Base-by-base conservation (phyloP, 2,329 filamentous ascomycete genomes). In the Ascochyta rabiei region DNA sequence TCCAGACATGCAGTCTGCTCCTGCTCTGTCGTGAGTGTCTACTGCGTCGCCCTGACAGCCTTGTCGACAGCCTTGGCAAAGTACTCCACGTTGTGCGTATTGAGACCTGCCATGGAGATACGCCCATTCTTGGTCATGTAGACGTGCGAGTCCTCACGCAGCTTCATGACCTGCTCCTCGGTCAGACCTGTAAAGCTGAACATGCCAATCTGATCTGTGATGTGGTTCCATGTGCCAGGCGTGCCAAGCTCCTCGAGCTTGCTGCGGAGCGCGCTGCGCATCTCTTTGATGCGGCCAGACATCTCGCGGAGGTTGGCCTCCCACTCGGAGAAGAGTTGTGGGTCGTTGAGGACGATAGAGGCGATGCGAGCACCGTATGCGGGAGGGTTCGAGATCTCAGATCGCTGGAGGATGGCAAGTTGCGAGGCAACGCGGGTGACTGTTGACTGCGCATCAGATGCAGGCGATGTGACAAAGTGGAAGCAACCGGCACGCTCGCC, bases 171-270 rank as follows among this genome's bases (percentile, higher is more conserved):
- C 74, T 95, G 90, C 59, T 84, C 73, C 78, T 92, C 89, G 12
- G 76, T 84, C 73, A 96, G 78, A 12, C 91, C 91, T 0, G 91
- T 96, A 76, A 96, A 99, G 76, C 89, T 93, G 80, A 99, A 99
- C 95, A 99, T 99, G 80, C 95, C 95, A 73, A 99, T 99, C 83
- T 99, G 95, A 69, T 96, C 90, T 15, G 93, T 97, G 75, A 99
- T 96, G 79, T 99, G 95, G 72, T 93, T 91, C 95, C 95, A 99
- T 13, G 85, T 89, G 28, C 93, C 93, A 0, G 93, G 93, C 0
- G 95, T 97, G 26, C 85, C 86, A 56, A 93, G 84, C 70, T 87
- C 86, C 79, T 98, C 93, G 10, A 99, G 85, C 77, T 93, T 91
- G 51, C 80, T 79, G 45, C 91, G 85, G 66, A 99, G 80, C 3